Conservation (phyloP, 352 stramenopile genomes). For the Globisporangium acanthophoron region DNA sequence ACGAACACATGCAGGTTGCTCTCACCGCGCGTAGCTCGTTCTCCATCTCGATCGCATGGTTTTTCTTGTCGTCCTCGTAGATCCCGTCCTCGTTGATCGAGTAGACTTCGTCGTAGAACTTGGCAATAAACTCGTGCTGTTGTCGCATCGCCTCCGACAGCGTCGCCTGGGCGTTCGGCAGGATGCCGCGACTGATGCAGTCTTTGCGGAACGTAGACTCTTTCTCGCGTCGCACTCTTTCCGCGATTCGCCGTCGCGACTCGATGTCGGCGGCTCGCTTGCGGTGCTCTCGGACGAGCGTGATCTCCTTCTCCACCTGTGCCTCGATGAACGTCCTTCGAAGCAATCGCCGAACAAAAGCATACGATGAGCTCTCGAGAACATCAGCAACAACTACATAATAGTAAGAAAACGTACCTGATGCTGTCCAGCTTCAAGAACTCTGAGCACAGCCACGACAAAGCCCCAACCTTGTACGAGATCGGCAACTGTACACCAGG, state of each 20-base stretch:
- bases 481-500: slow-evolving; percentile 28
- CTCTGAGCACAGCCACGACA: slow-evolving; percentile 63
- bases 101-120: slow-evolving; percentile 61
- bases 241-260: slow-evolving; percentile 38
- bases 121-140: slow-evolving; percentile 53
- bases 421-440: slow-evolving; percentile 57
- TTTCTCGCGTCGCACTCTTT: slow-evolving; percentile 47
- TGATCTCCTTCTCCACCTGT: slow-evolving; percentile 59
- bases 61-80: slow-evolving; percentile 46
- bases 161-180: slow-evolving; percentile 61
- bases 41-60: slow-evolving; percentile 30
- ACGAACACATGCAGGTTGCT: not conserved
- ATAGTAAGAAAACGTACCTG: slow-evolving; percentile 13
- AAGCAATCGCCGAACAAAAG: not conserved
- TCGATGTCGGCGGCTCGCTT: slow-evolving; percentile 54
- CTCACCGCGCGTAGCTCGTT: slow-evolving; percentile 31
- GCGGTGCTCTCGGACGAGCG: slow-evolving; percentile 38
- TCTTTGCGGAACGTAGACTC: slow-evolving; percentile 53
- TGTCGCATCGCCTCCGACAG: slow-evolving; percentile 59
- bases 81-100: slow-evolving; percentile 41
- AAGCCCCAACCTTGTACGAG: slow-evolving; percentile 52
- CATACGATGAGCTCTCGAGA: not conserved
- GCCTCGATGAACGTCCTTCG: slow-evolving; percentile 41
- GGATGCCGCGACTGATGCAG: slow-evolving; percentile 54
- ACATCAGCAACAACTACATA: not conserved